Conservation (phyloP, 2,329 filamentous ascomycete species). For the Aureobasidium sp. region DNA sequence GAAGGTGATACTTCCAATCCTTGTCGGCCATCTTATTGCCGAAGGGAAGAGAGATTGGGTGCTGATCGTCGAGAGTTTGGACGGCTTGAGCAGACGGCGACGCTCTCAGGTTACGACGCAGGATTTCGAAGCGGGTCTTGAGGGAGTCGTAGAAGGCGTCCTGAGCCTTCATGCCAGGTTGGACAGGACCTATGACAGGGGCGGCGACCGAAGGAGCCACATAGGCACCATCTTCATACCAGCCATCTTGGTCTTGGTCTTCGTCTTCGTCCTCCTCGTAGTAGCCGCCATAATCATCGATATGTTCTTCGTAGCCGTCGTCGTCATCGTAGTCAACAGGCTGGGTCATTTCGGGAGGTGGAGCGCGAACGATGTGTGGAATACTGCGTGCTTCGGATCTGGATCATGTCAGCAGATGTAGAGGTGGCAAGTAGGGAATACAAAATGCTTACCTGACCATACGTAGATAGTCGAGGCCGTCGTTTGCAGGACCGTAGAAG, state of each 20-base stretch:
- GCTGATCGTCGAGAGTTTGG: conserved; percentile 47
- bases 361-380: conserved; percentile 63
- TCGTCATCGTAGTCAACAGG: conserved; percentile 20
- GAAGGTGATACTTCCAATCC: conserved; percentile 46
- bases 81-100: conserved; percentile 49
- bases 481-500: conserved; percentile 59
- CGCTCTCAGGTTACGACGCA: conserved; percentile 56
- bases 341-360: conserved; percentile 22
- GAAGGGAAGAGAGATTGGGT: conserved; percentile 47
- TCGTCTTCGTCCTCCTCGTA: conserved; percentile 40
- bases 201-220: conserved; percentile 50
- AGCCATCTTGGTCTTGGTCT: conserved; percentile 47
- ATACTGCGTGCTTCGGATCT: conserved; percentile 71
- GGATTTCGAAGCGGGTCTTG: conserved; percentile 54
- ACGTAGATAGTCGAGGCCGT: conserved; percentile 63
- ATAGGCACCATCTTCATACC: conserved; percentile 74
- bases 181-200: not conserved
- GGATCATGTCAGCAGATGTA: conserved; percentile 25
- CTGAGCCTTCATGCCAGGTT: conserved; percentile 40
- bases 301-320: conserved; percentile 34
- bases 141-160: conserved; percentile 63
- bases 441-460: conserved; percentile 57
- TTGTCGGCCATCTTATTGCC: conserved; percentile 47
- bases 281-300: conserved; percentile 33
- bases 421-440: conserved; percentile 20